A percentile compares a stretch with the other conserved stretches of the same genome.
These are phyloP conservation scores for Neonothopanus nambi DNA, from an alignment of 1,284 basidiomycete genomes.

Conservation along the genomic window DNA sequence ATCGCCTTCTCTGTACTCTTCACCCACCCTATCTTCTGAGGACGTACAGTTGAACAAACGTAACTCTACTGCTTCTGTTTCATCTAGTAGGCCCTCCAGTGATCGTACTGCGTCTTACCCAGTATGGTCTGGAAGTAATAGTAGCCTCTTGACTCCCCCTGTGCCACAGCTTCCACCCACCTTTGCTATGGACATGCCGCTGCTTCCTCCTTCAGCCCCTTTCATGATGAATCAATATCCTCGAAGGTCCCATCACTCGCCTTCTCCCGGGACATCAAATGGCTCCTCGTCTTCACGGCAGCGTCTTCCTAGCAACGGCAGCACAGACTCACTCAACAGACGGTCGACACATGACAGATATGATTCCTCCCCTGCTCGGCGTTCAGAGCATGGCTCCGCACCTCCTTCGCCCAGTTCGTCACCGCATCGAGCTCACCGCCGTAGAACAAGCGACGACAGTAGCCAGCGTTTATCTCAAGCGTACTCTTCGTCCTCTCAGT, in stretches of 20 bases:
- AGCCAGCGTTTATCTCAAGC: background rate
- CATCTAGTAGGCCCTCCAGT: slow-evolving; percentile 32
- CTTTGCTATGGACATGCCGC: slow-evolving; percentile 52
- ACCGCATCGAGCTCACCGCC: slow-evolving; percentile 14
- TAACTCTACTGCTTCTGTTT: slow-evolving; percentile 44
- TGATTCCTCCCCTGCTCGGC: slow-evolving; percentile 13
- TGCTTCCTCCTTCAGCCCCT: slow-evolving; percentile 71
- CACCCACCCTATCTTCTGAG: slow-evolving; percentile 52
- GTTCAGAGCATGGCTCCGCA: slow-evolving; percentile 10
- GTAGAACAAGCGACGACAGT: slow-evolving; percentile 15
- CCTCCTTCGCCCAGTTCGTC: slow-evolving; percentile 16
- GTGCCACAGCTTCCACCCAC: slow-evolving; percentile 31
- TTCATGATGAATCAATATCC: slow-evolving; percentile 66
- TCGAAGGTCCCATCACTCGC: slow-evolving; percentile 25
- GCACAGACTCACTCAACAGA: slow-evolving; percentile 20
- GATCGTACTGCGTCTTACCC: slow-evolving; percentile 37
- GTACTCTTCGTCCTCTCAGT: slow-evolving; percentile 8
- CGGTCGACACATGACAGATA: slow-evolving; percentile 3
- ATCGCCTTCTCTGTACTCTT: slow-evolving; percentile 50
- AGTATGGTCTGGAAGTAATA: slow-evolving; percentile 37
- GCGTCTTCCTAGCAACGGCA: slow-evolving; percentile 20
- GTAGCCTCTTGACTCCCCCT: slow-evolving; percentile 32
- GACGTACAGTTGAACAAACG: slow-evolving; percentile 50
- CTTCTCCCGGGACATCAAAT: slow-evolving; percentile 10
- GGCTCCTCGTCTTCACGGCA: slow-evolving; percentile 19